Base-by-base conservation (phyloP, 495 filamentous ascomycete species). In the Aspergillus ostianus region DNA sequence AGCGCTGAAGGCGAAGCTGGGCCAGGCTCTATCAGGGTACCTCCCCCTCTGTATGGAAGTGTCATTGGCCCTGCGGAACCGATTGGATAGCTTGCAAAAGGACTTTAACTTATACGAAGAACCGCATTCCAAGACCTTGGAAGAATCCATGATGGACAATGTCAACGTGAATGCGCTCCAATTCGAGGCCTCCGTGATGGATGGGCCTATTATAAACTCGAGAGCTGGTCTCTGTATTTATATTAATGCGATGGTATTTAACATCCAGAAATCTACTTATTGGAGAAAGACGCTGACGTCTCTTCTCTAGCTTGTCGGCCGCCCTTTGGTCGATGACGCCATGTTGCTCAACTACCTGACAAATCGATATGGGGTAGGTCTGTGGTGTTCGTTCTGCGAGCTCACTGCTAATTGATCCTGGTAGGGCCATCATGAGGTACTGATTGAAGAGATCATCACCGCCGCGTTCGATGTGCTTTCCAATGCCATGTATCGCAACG, bases 161-260 rank as follows among this genome's bases (percentile, higher is more conserved):
- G 68, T 79, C 56, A 75, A 79, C 64, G 75, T 79, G n/a, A 76
- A 76, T 57, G 65, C 73, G 18, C 73, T 81, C 27, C 76, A 81
- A 53, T 79, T 81, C 45, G 68, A 87, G 66, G 64, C 77, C 73
- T 67, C 82, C 66, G 67, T 94, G 2, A 77, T 86, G 26, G 88
- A 92, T 63, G 72, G 88, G 5, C 87, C 89, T 1, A 75, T 80
- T 6, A 74, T 89, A 12, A 89, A 91, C 69, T 88, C 92, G n/a
- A 83, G 93, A 76, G 93, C 92, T 53, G 91, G 91, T 49, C 77
- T 98, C 62, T 98, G 93, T 71, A 80, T 97, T n/a, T 97, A 93
- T 70, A 77, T 98, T 30, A 92, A 91, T 70, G 85, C 92, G 50
- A 81, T 90, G 76, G 90, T 96, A 77, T 68, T 17, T 29, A 8